A percentile compares a stretch with the other conserved stretches of the same genome.
phyloP scores from a whole-genome alignment of 306 rosid genomes.

The Medicago lupulina region DNA sequence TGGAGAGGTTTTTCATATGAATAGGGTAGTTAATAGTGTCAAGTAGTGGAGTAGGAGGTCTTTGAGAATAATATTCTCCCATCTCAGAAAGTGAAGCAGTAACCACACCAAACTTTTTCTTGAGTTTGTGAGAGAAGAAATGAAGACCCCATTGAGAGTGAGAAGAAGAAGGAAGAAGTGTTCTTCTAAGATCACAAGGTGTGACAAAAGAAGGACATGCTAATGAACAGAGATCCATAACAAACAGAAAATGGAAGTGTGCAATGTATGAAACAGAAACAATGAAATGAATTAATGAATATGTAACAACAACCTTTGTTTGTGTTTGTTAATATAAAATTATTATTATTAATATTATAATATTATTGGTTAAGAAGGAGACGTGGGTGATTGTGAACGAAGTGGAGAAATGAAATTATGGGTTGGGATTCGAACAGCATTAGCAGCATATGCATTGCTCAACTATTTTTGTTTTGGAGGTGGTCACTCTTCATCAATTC shows the following conservation, averaged over 20 bases:
- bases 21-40: slow-evolving; percentile 92
- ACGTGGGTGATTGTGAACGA: slow-evolving; percentile 21
- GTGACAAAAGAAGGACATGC: slow-evolving; percentile 52
- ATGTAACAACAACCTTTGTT: not conserved
- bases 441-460: not conserved
- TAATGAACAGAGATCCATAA: slow-evolving; percentile 78
- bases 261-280: not conserved
- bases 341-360: no score
- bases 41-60: slow-evolving; percentile 91
- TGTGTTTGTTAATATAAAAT: not conserved
- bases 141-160: slow-evolving; percentile 47
- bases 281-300: not conserved
- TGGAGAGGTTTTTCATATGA: slow-evolving; percentile 93
- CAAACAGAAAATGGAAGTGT: not conserved
- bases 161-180: slow-evolving; percentile 35
- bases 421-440: not conserved
- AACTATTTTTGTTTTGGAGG: not conserved
- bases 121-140: slow-evolving; percentile 50
- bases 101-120: slow-evolving; percentile 58
- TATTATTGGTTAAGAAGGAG: no score
- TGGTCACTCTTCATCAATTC: not conserved
- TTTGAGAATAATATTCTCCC: slow-evolving; percentile 72
- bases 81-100: slow-evolving; percentile 79
- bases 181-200: slow-evolving; percentile 43
- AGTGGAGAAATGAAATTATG: not conserved